Conservation (phyloP, 129 eudicot species). For the Dittrichia graveolens region DNA sequence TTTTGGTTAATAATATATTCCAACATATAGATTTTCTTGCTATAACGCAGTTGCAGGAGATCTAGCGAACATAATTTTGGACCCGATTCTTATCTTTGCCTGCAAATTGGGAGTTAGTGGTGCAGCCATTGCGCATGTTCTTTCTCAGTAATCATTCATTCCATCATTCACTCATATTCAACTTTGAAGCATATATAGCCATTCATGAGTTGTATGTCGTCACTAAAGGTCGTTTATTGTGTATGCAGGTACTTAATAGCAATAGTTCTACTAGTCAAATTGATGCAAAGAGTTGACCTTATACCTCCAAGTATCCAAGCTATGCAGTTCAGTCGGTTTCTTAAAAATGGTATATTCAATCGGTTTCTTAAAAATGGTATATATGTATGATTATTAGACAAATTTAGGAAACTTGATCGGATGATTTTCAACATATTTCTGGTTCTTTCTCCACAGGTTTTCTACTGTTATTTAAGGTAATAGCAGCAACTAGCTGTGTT, state of each 20-base stretch:
- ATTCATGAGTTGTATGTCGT: not conserved
- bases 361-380: no score
- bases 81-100: conserved; percentile 75
- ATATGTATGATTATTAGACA: no score
- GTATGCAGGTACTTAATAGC: conserved; percentile 38
- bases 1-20: not conserved
- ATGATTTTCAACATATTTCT: not conserved
- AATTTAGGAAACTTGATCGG: not conserved
- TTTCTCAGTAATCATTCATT: conserved; percentile 58
- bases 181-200: not conserved
- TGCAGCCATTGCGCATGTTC: conserved; percentile 92
- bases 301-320: conserved; percentile 63
- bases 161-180: not conserved
- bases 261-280: conserved; percentile 53
- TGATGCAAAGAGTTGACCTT: conserved; percentile 65
- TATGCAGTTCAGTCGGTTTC: conserved; percentile 70
- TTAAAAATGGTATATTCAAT: conserved; percentile 51
- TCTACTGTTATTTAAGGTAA: conserved; percentile 56
- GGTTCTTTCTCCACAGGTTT: conserved; percentile 41
- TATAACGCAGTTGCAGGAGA: conserved; percentile 67
- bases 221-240: not conserved
- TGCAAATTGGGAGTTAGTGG: conserved; percentile 76
- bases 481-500: conserved; percentile 84
- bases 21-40: not conserved
- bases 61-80: conserved; percentile 62